Conservation (phyloP, 2,329 filamentous ascomycete genomes). For the Claviceps sp. region DNA sequence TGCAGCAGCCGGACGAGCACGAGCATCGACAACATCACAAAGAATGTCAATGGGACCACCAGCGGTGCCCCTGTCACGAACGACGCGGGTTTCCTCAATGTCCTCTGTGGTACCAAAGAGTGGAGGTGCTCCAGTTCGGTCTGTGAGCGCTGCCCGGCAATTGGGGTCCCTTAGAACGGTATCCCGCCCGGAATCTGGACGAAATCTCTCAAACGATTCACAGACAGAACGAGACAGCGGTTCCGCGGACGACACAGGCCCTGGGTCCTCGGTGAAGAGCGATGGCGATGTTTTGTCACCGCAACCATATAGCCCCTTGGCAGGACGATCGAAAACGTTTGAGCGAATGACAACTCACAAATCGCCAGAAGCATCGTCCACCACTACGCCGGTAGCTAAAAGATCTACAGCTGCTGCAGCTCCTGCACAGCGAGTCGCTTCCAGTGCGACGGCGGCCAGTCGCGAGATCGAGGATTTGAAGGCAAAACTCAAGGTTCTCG, state of each 20-base stretch:
- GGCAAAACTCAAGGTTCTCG: conserved; percentile 72
- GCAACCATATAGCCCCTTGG: conserved; percentile 36
- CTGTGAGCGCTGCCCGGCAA: conserved; percentile 28
- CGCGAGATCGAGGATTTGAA: conserved; percentile 79
- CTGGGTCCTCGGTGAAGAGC: conserved; percentile 35
- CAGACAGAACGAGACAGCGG: conserved; percentile 28
- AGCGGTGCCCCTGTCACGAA: conserved; percentile 30
- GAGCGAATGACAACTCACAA: conserved; percentile 35
- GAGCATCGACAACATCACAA: conserved; percentile 38
- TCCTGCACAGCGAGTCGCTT: conserved; percentile 25
- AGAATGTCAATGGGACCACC: conserved; percentile 59
- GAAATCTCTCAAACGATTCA: conserved; percentile 34
- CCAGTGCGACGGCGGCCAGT: conserved; percentile 37
- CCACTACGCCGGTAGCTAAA: conserved; percentile 18
- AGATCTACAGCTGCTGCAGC: conserved; percentile 16
- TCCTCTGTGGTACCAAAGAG: conserved; percentile 26
- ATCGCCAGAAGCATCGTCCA: conserved; percentile 14
- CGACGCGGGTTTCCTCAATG: conserved; percentile 30
- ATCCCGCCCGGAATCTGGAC: conserved; percentile 24
- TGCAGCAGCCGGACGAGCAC: conserved; percentile 26
- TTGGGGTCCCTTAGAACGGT: conserved; percentile 20
- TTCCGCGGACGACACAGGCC: conserved; percentile 18
- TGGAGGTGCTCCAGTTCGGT: conserved; percentile 20
- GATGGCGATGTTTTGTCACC: conserved; percentile 37
- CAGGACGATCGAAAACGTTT: conserved; percentile 35